Percentiles rank a stretch among this genome's conserved stretches.
phyloP scores from a whole-genome alignment of 75 land plant species.

The Larix kaempferi region DNA sequence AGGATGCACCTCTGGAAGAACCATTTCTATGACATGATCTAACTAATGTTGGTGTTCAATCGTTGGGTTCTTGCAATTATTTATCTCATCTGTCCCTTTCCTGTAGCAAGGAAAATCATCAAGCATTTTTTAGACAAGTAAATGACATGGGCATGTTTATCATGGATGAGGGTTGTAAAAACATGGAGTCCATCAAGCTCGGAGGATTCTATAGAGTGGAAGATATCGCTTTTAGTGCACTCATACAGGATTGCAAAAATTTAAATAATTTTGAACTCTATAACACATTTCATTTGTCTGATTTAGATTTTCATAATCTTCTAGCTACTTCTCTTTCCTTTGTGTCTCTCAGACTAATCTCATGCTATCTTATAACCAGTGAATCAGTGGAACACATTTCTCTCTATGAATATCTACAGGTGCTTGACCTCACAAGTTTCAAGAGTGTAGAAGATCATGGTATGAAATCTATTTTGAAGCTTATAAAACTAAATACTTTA shows the following conservation, averaged over 20 bases:
- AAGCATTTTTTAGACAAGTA: too few species aligned
- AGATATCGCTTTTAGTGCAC: constrained; percentile 64
- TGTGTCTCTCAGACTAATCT: constrained; percentile 40
- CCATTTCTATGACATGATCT: too few species aligned
- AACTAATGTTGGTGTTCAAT: too few species aligned
- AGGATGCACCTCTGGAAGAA: too few species aligned
- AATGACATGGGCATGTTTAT: constrained; percentile 14
- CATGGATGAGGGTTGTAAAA: constrained; percentile 45
- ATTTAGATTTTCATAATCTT: constrained; percentile 61
- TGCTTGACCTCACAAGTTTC: constrained; percentile 60
- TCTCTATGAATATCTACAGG: constrained; percentile 32
- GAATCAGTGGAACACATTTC: constrained; percentile 39
- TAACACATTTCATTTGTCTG: constrained; percentile 45
- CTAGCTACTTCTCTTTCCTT: constrained; percentile 28
- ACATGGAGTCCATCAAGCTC: constrained; percentile 56
- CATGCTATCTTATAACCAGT: constrained; percentile 54
- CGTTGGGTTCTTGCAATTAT: too few species aligned
- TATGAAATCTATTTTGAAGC: too few species aligned
- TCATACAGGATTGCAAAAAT: constrained; percentile 49
- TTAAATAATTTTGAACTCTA: constrained; percentile 64
- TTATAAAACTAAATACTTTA: too few species aligned
- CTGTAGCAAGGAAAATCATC: too few species aligned
- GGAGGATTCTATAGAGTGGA: constrained; percentile 78
- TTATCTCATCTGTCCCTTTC: too few species aligned
- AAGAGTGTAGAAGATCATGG: constrained; percentile 70